Evolutionary conservation across 169 alveolate genomes (phyloP), one percentile per base, ranked within the genome.

Genomic region (Cryptosporidium meleagridis): DNA sequence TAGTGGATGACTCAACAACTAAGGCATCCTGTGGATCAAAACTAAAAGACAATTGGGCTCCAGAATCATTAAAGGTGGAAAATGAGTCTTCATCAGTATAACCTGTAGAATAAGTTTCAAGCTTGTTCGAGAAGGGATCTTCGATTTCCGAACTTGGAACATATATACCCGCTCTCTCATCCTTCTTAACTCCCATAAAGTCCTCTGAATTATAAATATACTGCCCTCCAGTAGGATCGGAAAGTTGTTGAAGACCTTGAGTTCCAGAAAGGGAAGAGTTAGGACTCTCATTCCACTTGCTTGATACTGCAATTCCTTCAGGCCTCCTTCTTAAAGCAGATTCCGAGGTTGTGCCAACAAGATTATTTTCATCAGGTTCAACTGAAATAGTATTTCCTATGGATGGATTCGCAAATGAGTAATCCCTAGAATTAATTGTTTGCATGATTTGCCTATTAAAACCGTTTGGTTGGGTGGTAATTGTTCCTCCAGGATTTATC

Each of bases 21-120:
- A 80, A 29, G 9, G 89, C 89, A 44, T 80, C 89, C 70, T 80
- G 89, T 21, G 89, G 89, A 45, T 80, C 89, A 62, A 80, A 80
- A 45, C 44, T 80, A 33, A 80, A 23, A 16, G 80, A 44, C 18
- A 62, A 7, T n/a, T 80, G 89, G 61, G 62, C 48, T 10, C 75
- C 75, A 31, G 89, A 1, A 29, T 80, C 75, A 62, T 80, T 80
- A 45, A 35, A 59, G 35, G 33, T 80, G 16, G 89, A 80, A 62
- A 59, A 26, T 23, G 75, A 80, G 52, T 80, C 89, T 29, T 80
- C 89, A 48, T 59, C 75, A 33, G 75, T 62, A 23, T 80, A 80
- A 8, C 75, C 80, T 18, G 75, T 59, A 12, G 89, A 80, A n/a
- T 65, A 80, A 12, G 73, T 80, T 44, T 80, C 89, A 33, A 37